Base-by-base conservation (phyloP, 768 basidiomycete species). In the Leccinum sublutescens region DNA sequence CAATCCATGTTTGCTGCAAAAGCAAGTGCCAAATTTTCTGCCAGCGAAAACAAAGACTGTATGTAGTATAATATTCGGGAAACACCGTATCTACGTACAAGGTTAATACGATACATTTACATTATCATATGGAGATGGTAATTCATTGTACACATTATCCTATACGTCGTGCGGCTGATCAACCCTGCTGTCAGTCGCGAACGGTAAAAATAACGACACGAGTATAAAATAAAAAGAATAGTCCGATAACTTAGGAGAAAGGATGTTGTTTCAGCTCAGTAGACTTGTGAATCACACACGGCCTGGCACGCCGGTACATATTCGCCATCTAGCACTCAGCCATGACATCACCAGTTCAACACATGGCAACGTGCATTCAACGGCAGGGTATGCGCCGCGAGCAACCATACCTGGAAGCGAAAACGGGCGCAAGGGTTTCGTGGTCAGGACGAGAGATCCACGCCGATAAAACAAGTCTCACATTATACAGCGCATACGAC, bases 401-500 rank as follows among this genome's bases (percentile, higher is more conserved):
- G 19, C 9, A 62, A 52, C 58, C 61, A 55, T n/a, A 62, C 50
- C 61, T 62, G 31, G 40, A 33, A 14, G 50, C 11, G 19, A 34
- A 5, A 9, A 21, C 21, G 47, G 33, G 25, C n/a, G 23, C 29
- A 33, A 11, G 2, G 21, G 7, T 19, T 33, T 11, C 9, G 27
- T 52, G 25, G 36, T 23, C 21, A 15, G 21, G 10, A 25, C 6
- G 3, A 19, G 8, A 3, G n/a, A 33, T 9, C 29, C 12, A 51
- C 19, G 21, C 19, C 23, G 25, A n/a, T n/a, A 40, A 57, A 34
- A 50, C 5, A 47, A n/a, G 19, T 56, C 57, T 21, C 23, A 66
- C 64, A 15, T 66, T 66, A 38, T 66, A 66, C 27, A 66, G 17
- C 2, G 54, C 33, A 29, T 57, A 62, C 14, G 55, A 62, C 15